Base-by-base conservation (phyloP, 176 grass and related monocot genomes). In the Phoenix roebelenii region DNA sequence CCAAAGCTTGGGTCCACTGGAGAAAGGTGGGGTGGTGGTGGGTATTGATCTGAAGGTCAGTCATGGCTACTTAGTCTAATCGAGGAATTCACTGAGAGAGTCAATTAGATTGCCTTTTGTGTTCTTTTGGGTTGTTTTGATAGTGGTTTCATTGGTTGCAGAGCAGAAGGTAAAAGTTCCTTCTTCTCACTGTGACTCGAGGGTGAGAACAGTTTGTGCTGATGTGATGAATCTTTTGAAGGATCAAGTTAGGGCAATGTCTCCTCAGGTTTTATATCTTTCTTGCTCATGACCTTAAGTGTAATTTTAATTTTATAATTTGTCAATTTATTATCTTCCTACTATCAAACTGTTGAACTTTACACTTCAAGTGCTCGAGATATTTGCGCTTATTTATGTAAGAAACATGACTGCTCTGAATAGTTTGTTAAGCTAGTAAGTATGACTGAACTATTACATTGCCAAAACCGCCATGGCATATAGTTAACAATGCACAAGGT, bases 141-240 rank as follows among this genome's bases (percentile, higher is more conserved):
- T 56, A 14, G 52, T 62, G 58, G 29, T 32, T 70, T 88, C 35
- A 75, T 71, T 58, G 18, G 26, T 55, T 76, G 68, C 64, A 82
- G 79, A 84, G 61, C 83, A 96, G 92, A 87, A 85, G 61, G 81
- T 97, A 61, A 91, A 97, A 58, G 84, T 85, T 20, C 92, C 87
- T 35, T 85, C 81, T 15, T 72, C 83, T 9, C 92, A 91, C 58
- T 97, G 92, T 25, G 84, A 97, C 61, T 88, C 72, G 0, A 59
- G 87, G 68, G 76, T 91, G 60, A 82, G 78, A 67, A 88, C 87
- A 0, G 18, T 97, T 5, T 67, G 78, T 49, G 78, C 78, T 5
- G 79, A 97, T 57, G 78, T 97, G 35, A 91, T 88, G 87, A 55
- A 75, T 24, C 12, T 97, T 50, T 68, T 90, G 76, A 96, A 90